A percentile compares a stretch with the other conserved stretches of the same genome.
Evolutionary conservation across 2,329 filamentous ascomycete genomes (phyloP).

Genomic region (Bimuria novae-zelandiae): DNA sequence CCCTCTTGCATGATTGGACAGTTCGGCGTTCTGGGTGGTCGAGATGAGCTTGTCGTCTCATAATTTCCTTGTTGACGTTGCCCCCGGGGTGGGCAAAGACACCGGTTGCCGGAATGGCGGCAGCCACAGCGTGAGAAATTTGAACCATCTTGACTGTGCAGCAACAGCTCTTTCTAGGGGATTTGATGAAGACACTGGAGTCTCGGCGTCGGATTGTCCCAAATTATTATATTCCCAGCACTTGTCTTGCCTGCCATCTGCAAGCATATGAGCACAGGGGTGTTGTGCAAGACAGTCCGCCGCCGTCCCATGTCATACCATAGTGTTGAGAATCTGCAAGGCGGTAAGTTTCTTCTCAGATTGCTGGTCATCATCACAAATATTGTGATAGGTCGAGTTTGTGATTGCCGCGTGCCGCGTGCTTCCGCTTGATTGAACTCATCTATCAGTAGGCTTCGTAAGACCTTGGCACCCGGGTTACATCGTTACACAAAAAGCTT

Average conservation of each 20-base stretch:
- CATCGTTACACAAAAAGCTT: slow-evolving; percentile 15
- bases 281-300: neutral
- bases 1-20: slow-evolving; percentile 40
- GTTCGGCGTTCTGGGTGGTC: slow-evolving; percentile 46
- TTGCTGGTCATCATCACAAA: slow-evolving; percentile 11
- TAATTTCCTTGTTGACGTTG: slow-evolving; percentile 40
- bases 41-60: slow-evolving; percentile 37
- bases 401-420: slow-evolving; percentile 10
- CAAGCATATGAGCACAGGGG: slow-evolving; percentile 19
- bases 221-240: slow-evolving; percentile 30
- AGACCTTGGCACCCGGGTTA: slow-evolving; percentile 16
- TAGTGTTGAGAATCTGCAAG: neutral
- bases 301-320: neutral
- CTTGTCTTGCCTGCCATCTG: slow-evolving; percentile 14
- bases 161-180: neutral
- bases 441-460: slow-evolving; percentile 2
- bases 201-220: neutral
- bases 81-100: slow-evolving; percentile 48
- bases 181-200: neutral
- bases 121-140: slow-evolving; percentile 27
- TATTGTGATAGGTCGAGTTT: slow-evolving; percentile 9
- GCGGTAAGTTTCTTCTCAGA: slow-evolving; percentile 5
- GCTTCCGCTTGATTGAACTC: slow-evolving; percentile 15
- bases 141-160: slow-evolving; percentile 33
- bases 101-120: slow-evolving; percentile 30